Base-by-base conservation (phyloP, 2,329 filamentous ascomycete genomes). In the Colletotrichum sublineola region DNA sequence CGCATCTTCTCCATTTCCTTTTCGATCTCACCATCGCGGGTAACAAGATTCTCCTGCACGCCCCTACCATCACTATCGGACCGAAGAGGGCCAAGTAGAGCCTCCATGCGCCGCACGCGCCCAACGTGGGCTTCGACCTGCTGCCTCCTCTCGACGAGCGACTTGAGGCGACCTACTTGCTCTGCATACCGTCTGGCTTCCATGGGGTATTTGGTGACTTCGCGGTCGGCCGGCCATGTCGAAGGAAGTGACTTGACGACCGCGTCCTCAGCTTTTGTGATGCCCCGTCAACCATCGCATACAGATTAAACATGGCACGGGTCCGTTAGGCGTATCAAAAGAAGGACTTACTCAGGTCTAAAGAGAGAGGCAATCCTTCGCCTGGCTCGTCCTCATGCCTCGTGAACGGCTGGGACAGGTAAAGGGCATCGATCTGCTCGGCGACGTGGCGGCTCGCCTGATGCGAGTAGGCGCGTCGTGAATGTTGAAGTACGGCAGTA, bases 391-490 rank as follows among this genome's bases (percentile, higher is more conserved):
- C 80, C 0, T 68, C 76, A 2, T 75, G 73, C 15, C 75, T 73
- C 1, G 77, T 77, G 5, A 76, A 75, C 1, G 82, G 82, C 53
- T 84, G 82, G 14, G 63, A 56, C 80, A 87, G 86, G 79, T 94
- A 94, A 56, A 93, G 82, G 60, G 82, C 81, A 80, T 93, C 91
- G 53, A 94, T 90, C 82, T 94, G 92, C 82, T 93, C 91, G 2
- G 92, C 91, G 24, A 94, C 87, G 76, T 93, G 91, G 46, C 92
- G 87, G 63, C 87, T 89, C n/a, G 92, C 91, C 76, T 92, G 90
- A 0, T 91, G 87, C 20, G 90, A 87, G 79, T 93, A 93, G 6
- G 90, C 90, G 67, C 90, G 87, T 46, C 88, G 88, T 40, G 87
- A 87, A 79, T 94, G 92, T 75, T 92, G 90, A 75, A 88, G 87